These are phyloP conservation scores for Dactylellina drechsleri DNA, from an alignment of 2,329 filamentous ascomycete genomes.

Conservation along the genomic window DNA sequence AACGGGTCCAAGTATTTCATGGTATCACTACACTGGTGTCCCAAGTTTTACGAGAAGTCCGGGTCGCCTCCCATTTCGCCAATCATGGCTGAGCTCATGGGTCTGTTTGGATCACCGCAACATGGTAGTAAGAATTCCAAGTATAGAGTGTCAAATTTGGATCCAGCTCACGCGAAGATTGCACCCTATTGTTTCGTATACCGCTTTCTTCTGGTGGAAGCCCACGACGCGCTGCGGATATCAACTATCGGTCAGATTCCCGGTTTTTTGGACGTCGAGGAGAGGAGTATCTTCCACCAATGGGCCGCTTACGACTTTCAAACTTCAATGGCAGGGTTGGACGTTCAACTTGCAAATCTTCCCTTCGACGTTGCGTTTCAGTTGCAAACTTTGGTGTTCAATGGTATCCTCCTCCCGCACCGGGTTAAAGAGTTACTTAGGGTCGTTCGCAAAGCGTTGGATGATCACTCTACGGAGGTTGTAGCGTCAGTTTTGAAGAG, in stretches of 20 bases:
- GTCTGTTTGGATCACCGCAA: not conserved
- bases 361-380: conserved; percentile 71
- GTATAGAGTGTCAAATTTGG: conserved; percentile 59
- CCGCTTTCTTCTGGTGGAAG: conserved; percentile 60
- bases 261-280: conserved; percentile 30
- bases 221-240: conserved; percentile 59
- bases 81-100: not conserved
- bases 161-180: conserved; percentile 61
- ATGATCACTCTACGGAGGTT: conserved; percentile 14
- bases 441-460: conserved; percentile 60
- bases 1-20: conserved; percentile 24
- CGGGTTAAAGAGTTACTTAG: conserved; percentile 66
- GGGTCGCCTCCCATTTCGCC: not conserved
- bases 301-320: conserved; percentile 51
- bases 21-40: conserved; percentile 31
- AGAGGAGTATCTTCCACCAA: conserved; percentile 18
- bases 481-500: conserved; percentile 65
- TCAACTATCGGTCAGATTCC: conserved; percentile 43
- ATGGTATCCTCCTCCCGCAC: conserved; percentile 71
- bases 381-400: conserved; percentile 71
- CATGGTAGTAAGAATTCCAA: conserved; percentile 1
- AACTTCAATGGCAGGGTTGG: conserved; percentile 60
- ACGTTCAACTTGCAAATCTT: conserved; percentile 59
- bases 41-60: conserved; percentile 38
- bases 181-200: conserved; percentile 67